Evolutionary conservation across 306 rosid species (phyloP), one percentile per base, ranked within the genome.

Genomic region (Astragalus glycyphyllos): DNA sequence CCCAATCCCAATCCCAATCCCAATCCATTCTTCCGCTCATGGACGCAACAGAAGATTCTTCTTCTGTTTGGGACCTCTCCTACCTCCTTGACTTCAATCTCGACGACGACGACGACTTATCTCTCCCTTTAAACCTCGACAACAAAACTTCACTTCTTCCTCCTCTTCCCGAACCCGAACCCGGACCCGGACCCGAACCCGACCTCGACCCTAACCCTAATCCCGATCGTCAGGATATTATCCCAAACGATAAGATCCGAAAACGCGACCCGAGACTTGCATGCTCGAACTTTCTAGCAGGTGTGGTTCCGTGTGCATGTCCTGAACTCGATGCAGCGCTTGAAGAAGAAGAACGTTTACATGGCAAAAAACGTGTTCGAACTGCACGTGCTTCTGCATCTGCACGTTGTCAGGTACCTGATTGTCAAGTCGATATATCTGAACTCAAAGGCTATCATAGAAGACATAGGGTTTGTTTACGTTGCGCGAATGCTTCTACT

Each of bases 361-460:
- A 80, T 2, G 96, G 72, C 0, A 91, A 91, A 83, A 95, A 95
- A 73, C 86, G 96, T 46, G 68, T 71, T 5, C 68, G 92, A 64
- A 77, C 83, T 8, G 77, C 57, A 0, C 86, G 96, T 78, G 79
- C 89, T 0, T 7, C 77, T 3, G 83, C 84, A 5, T 66, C 68
- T 14, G 84, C 81, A 0, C 78, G 88, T 15, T 95, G 99, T 55
- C 99, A 95, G 68, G 97, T 95, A 4, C 91, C 97, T n/a, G 84
- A 83, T 16, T 95, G 99, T 46, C 91, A 89, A 58, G 88, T 58
- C 4, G 97, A 95, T 59, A 95, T 95, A 11, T 79, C 81, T 51
- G 89, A 89, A 76, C 96, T 95, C 20, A 95, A 95, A 14, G 99
- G 97, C 0, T 95, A 95, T 73, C 99, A 95, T 58, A 85, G 87